Evolutionary conservation across 2,329 filamentous ascomycete genomes (phyloP).

Genomic region (Curvularia hawaiiensis): DNA sequence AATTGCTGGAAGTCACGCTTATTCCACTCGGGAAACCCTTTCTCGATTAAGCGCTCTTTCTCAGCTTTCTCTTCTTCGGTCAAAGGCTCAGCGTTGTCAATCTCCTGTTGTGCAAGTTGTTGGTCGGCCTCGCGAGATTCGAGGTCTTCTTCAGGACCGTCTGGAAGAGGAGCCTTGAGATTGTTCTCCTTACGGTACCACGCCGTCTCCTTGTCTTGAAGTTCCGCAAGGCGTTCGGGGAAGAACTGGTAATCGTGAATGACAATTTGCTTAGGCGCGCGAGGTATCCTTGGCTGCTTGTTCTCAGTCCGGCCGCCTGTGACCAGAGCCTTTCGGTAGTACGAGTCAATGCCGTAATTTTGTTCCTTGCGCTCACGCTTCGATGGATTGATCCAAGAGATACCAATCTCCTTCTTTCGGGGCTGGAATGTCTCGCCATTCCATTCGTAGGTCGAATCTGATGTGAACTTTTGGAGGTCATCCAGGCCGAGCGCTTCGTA

Average conservation of each 20-base stretch:
- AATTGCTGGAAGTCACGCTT: constrained; percentile 98
- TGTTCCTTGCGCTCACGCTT: constrained; percentile 99
- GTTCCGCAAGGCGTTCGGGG: constrained; percentile 77
- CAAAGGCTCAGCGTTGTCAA: constrained; percentile 86
- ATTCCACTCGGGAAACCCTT: constrained; percentile 95
- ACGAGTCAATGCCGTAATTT: constrained; percentile 98
- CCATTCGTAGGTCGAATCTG: constrained; percentile 98
- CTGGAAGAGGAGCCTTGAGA: constrained; percentile 88
- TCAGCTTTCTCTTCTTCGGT: constrained; percentile 89
- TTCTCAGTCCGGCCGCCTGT: constrained; percentile 80
- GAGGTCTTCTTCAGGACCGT: constrained; percentile 85
- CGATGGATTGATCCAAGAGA: constrained; percentile 96
- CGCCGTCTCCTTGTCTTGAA: constrained; percentile 96
- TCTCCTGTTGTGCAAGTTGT: constrained; percentile 85
- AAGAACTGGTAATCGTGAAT: constrained; percentile 99
- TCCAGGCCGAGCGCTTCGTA: constrained; percentile 98
- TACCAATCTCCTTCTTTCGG: constrained; percentile 80
- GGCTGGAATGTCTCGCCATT: constrained; percentile 96
- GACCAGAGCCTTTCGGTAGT: constrained; percentile 90
- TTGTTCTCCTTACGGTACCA: constrained; percentile 95
- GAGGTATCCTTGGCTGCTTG: constrained; percentile 91
- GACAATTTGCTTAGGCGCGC: constrained; percentile 87
- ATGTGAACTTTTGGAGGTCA: constrained; percentile 96
- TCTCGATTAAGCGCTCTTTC: constrained; percentile 78
- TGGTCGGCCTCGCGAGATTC: constrained; percentile 87